phyloP scores from a whole-genome alignment of 306 rosid species.

The Mucuna pruriens region DNA sequence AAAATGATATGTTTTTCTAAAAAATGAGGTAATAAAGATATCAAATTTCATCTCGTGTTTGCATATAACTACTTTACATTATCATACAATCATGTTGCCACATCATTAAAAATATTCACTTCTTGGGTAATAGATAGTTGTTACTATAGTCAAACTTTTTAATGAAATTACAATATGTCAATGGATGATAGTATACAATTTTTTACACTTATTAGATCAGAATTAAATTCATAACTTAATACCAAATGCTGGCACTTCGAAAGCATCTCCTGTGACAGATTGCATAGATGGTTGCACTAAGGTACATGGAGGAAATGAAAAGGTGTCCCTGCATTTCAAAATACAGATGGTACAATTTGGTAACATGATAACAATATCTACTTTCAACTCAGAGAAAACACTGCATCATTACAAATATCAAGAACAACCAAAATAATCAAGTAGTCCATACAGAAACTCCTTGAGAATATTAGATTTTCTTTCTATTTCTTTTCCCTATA shows the following conservation, averaged over 20 bases:
- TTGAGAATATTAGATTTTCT: neutral
- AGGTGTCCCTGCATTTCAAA: conserved; percentile 78
- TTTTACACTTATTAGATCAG: neutral
- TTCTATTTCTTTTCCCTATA: neutral
- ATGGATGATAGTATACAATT: neutral
- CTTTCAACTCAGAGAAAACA: conserved; percentile 14
- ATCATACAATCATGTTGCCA: neutral
- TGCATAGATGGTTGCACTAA: conserved; percentile 90
- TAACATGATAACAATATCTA: neutral
- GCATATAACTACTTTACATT: neutral
- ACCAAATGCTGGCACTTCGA: conserved; percentile 81
- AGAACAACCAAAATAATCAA: conserved; percentile 26
- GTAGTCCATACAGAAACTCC: conserved; percentile 19
- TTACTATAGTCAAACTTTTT: conserved; percentile 9
- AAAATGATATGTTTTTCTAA: conserved; percentile 11
- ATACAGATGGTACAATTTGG: conserved; percentile 37
- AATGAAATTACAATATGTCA: neutral
- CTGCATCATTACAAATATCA: conserved; percentile 10
- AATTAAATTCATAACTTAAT: conserved; percentile 37
- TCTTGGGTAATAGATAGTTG: neutral
- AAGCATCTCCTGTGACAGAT: conserved; percentile 46
- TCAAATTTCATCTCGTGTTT: neutral
- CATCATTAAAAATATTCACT: neutral
- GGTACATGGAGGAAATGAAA: conserved; percentile 82
- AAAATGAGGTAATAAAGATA: conserved; percentile 11